phyloP scores from a whole-genome alignment of 2,329 filamentous ascomycete genomes.

The Microdochium paspali region DNA sequence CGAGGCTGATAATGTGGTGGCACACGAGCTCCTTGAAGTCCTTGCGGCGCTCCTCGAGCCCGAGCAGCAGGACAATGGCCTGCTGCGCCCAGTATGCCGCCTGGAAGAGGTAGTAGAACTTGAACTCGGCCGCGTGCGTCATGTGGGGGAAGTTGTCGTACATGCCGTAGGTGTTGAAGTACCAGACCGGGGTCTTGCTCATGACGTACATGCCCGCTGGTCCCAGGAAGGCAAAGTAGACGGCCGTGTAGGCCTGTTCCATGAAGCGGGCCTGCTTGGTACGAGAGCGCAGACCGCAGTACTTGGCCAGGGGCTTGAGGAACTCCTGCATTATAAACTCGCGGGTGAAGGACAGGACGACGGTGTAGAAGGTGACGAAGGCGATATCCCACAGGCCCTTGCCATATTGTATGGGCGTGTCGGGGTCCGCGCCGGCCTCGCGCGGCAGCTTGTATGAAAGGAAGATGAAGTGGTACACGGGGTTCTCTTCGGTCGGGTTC shows the following conservation, averaged over 20 bases:
- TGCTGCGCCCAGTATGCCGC: slow-evolving; percentile 95
- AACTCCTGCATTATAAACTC: slow-evolving; percentile 94
- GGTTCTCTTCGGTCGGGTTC: slow-evolving; percentile 71
- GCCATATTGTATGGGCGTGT: slow-evolving; percentile 60
- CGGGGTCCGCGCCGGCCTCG: slow-evolving; percentile 25
- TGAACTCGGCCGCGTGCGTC: slow-evolving; percentile 72
- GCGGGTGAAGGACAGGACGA: slow-evolving; percentile 85
- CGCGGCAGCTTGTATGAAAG: slow-evolving; percentile 72
- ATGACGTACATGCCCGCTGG: slow-evolving; percentile 86
- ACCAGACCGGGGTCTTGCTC: slow-evolving; percentile 86
- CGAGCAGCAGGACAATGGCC: slow-evolving; percentile 75
- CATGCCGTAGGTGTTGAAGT: slow-evolving; percentile 87
- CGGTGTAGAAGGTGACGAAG: slow-evolving; percentile 80
- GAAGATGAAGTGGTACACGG: slow-evolving; percentile 74
- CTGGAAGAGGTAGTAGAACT: slow-evolving; percentile 93
- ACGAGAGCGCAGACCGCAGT: slow-evolving; percentile 58
- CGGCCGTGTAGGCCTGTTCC: slow-evolving; percentile 90
- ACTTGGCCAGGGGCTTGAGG: slow-evolving; percentile 65
- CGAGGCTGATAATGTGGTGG: slow-evolving; percentile 83
- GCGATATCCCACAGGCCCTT: slow-evolving; percentile 83
- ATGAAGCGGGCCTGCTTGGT: slow-evolving; percentile 86
- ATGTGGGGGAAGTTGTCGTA: slow-evolving; percentile 82
- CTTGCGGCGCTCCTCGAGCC: slow-evolving; percentile 87
- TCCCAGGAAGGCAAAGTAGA: slow-evolving; percentile 79
- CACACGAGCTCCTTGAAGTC: slow-evolving; percentile 90